A percentile compares a stretch with the other conserved stretches of the same genome.
These are phyloP conservation scores for Sordariomycetes sp. DNA, from an alignment of 2,329 filamentous ascomycete genomes.

Conservation along the genomic window DNA sequence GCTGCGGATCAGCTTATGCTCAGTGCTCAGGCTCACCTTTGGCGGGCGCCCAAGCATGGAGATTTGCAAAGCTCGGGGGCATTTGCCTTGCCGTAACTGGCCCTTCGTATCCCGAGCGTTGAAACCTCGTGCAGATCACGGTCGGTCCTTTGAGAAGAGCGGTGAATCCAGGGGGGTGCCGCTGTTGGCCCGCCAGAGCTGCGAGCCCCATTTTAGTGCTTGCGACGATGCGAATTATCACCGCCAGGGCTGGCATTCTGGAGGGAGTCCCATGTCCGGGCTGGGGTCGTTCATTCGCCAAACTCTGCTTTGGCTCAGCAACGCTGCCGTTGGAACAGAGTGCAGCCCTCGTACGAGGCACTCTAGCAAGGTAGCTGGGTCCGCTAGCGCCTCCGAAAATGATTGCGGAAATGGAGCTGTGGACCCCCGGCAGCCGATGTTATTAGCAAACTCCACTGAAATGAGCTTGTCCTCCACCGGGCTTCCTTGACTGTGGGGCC, in stretches of 20 bases:
- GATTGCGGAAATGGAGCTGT: background rate
- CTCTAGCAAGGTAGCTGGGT: background rate
- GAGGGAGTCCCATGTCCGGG: too few species aligned
- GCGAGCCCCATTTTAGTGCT: too few species aligned
- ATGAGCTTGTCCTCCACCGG: background rate
- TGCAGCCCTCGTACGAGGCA: too few species aligned
- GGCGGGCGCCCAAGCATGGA: background rate
- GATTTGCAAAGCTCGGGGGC: background rate
- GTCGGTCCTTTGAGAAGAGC: too few species aligned
- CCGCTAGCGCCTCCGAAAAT: background rate
- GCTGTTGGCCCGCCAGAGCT: too few species aligned
- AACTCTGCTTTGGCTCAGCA: too few species aligned
- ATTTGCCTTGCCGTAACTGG: background rate
- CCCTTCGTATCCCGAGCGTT: background rate
- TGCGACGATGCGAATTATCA: too few species aligned
- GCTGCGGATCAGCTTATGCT: slow-evolving; percentile 1
- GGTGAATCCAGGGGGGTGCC: too few species aligned
- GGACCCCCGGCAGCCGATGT: background rate
- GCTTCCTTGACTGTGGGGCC: background rate
- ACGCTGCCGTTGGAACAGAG: too few species aligned
- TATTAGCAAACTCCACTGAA: background rate
- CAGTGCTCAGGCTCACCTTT: background rate
- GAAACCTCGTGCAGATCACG: background rate
- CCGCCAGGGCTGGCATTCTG: too few species aligned
- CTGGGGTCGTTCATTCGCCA: too few species aligned